Evolutionary conservation across 345 rosid genomes (phyloP).

Genomic region (Boechera retrofracta): DNA sequence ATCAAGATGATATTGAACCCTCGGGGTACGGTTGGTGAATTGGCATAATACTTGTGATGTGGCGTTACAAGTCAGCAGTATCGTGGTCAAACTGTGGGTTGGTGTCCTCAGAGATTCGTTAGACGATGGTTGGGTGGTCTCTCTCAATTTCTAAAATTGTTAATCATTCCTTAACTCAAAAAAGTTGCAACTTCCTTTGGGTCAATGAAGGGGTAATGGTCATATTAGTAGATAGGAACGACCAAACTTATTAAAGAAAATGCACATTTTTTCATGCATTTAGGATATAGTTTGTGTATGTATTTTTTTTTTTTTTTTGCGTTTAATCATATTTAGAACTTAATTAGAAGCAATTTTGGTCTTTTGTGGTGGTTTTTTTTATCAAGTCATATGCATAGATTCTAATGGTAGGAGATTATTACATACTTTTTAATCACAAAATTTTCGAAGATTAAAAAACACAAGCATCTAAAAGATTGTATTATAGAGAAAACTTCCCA

Average conservation of each 20-base stretch:
- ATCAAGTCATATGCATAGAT: not conserved
- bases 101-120: constrained; percentile 25
- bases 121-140: constrained; percentile 36
- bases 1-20: not conserved
- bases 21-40: constrained; percentile 25
- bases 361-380: too few species aligned
- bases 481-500: too few species aligned
- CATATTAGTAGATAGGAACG: not conserved
- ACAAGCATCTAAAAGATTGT: too few species aligned
- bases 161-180: constrained; percentile 25
- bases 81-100: constrained; percentile 21
- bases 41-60: constrained; percentile 19
- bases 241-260: not conserved
- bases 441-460: too few species aligned
- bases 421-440: too few species aligned
- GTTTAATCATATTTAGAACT: too few species aligned
- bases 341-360: too few species aligned
- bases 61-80: not conserved
- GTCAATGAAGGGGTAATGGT: not conserved
- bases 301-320: not conserved
- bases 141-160: not conserved
- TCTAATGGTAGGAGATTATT: too few species aligned
- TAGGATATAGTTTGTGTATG: not conserved
- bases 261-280: not conserved
- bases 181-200: not conserved